Conservation (phyloP, 768 basidiomycete genomes). For the Agrocybe praecox region DNA sequence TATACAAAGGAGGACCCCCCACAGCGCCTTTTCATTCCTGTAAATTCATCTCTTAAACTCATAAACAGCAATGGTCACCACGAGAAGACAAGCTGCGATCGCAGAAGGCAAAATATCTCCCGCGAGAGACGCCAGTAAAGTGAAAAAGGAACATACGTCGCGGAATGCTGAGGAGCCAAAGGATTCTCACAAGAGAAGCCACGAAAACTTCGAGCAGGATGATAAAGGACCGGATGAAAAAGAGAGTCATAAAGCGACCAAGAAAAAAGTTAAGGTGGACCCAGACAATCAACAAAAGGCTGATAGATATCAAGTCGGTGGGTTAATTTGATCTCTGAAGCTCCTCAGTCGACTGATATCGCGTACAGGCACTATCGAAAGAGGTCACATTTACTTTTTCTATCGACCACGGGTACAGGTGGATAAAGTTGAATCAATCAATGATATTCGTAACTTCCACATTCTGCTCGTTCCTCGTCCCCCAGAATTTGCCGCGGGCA, state of each 20-base stretch:
- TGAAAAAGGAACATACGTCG: constrained; percentile 5
- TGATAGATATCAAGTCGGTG: constrained; percentile 20
- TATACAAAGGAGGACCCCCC: background rate
- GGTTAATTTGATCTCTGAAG: background rate
- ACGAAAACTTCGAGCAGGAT: constrained; percentile 4
- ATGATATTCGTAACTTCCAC: constrained; percentile 60
- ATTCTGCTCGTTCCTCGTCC: constrained; percentile 62
- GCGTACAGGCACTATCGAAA: constrained; percentile 52
- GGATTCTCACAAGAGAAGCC: constrained; percentile 5
- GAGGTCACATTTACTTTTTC: constrained; percentile 67
- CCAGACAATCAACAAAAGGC: constrained; percentile 9
- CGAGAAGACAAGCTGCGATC: constrained; percentile 26
- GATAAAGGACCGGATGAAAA: constrained; percentile 9
- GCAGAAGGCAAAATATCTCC: constrained; percentile 14
- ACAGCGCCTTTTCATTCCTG: background rate
- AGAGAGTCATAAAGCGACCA: constrained; percentile 24
- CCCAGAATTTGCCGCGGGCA: constrained; percentile 38
- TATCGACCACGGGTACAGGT: constrained; percentile 60
- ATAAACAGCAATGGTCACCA: constrained; percentile 34
- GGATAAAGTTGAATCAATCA: constrained; percentile 53
- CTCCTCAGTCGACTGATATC: background rate
- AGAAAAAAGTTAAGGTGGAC: constrained; percentile 28
- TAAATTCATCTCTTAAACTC: background rate
- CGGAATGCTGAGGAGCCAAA: constrained; percentile 11
- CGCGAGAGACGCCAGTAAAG: background rate